Evolutionary conservation across 805 yeast genomes (phyloP), one percentile per base, ranked within the genome.

Genomic region (Saccharomycopsis sp.): DNA sequence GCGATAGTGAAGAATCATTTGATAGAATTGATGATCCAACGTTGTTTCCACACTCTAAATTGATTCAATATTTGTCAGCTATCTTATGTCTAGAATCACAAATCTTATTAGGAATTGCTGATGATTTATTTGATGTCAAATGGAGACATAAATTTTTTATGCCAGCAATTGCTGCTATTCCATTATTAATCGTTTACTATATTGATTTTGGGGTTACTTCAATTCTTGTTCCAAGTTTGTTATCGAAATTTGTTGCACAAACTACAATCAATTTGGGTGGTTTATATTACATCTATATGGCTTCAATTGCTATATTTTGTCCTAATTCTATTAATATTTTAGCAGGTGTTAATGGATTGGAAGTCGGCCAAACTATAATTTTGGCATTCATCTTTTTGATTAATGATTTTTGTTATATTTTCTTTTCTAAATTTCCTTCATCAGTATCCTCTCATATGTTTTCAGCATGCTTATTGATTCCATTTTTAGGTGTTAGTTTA

Each of bases 131-230:
- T 55, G 99, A 92, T 59, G 76, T 92, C 48, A 72, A 95, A 51
- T 92, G 99, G 99, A 70, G 99, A 55, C 95, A 92, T 63, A 92
- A 92, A 66, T 86, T 92, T 62, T 86, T 92, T 53, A 57, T 92
- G 49, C 99, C 99, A 0, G 95, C 95, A 0, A 75, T 92, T 40
- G 96, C 96, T 0, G 79, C 95, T 1, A 76, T 92, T 33, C 99
- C 99, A 4, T 66, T 92, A 51, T 67, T 92, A 44, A 73, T 89
- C 14, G 95, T 92, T 2, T 92, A 92, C 60, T 87, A 84, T 51
- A 86, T 88, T 42, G 96, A 92, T 59, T 89, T 85, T 59, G 94
- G 95, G 44, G 85, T 85, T 31, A 92, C 99, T 0, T 76, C 80
- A 31, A 81, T 92, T 6, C 72, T 85, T 44, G 69, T 92, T 3